Percentiles rank a stretch among this genome's conserved stretches.
phyloP scores from a whole-genome alignment of 345 rosid genomes.

The Populus ilicifolia region DNA sequence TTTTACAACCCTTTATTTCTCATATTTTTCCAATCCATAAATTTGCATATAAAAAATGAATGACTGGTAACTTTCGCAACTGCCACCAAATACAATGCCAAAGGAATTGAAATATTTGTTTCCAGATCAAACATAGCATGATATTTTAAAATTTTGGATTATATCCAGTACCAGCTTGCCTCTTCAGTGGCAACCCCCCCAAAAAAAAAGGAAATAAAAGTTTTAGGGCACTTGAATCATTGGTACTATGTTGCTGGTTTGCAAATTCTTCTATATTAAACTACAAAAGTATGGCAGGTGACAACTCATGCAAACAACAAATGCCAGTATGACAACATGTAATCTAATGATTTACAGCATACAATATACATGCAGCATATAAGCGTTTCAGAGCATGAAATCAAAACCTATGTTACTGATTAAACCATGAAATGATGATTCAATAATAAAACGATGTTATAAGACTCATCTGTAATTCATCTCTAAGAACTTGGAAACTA shows the following conservation, averaged over 20 bases:
- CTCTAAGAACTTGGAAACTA: background rate
- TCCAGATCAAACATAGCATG: background rate
- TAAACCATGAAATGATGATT: background rate
- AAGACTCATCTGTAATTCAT: background rate
- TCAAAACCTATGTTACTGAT: background rate
- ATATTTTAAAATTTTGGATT: no score
- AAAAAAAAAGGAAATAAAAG: no score
- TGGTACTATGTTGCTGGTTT: background rate
- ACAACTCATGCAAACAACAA: background rate
- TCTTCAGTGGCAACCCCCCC: background rate
- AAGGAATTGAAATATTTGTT: background rate
- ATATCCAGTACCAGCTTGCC: background rate
- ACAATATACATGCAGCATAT: background rate
- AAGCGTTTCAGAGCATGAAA: background rate
- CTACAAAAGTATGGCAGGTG: background rate
- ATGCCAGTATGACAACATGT: background rate
- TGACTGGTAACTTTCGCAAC: background rate
- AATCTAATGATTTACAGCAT: background rate
- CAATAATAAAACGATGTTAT: no score
- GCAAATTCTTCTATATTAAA: background rate
- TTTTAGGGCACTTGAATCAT: background rate
- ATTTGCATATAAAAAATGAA: background rate
- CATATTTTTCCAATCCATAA: background rate
- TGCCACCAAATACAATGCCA: background rate
- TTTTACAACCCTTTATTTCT: background rate